Conservation (phyloP, 768 basidiomycete species). For the Lactarius evosmus region DNA sequence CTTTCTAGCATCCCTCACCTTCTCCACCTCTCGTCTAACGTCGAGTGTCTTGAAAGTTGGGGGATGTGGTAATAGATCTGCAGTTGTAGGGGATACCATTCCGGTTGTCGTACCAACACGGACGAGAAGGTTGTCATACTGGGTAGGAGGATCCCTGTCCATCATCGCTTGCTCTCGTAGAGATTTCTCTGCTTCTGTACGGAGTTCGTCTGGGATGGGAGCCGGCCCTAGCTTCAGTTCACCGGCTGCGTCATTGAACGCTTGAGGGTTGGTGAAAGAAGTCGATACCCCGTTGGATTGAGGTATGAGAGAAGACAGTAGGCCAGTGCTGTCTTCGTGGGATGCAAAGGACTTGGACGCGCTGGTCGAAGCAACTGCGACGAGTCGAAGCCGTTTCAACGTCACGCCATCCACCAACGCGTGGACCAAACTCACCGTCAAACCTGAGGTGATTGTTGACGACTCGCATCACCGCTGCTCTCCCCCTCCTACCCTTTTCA, state of each 20-base stretch:
- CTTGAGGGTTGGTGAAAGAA: slow-evolving; percentile 55
- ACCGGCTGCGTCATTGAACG: slow-evolving; percentile 74
- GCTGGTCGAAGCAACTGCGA: slow-evolving; percentile 65
- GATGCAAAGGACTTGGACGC: slow-evolving; percentile 59
- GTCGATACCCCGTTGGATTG: slow-evolving; percentile 51
- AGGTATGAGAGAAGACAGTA: slow-evolving; percentile 74
- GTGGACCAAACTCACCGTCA: slow-evolving; percentile 56
- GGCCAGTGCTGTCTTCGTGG: slow-evolving; percentile 87
- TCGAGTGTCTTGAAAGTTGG: slow-evolving; percentile 81
- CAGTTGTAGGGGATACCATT: slow-evolving; percentile 57
- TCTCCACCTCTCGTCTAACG: slow-evolving; percentile 86
- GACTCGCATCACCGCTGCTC: slow-evolving; percentile 88
- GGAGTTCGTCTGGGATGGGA: slow-evolving; percentile 76
- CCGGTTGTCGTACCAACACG: slow-evolving; percentile 52
- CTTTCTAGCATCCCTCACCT: slow-evolving; percentile 85
- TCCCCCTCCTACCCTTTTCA: slow-evolving; percentile 76
- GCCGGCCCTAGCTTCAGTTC: slow-evolving; percentile 83
- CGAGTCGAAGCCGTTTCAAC: slow-evolving; percentile 30
- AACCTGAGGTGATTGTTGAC: slow-evolving; percentile 92
- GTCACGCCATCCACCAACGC: slow-evolving; percentile 6
- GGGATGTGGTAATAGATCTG: slow-evolving; percentile 79
- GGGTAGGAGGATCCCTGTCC: slow-evolving; percentile 63
- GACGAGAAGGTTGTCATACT: slow-evolving; percentile 58
- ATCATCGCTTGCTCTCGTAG: slow-evolving; percentile 79
- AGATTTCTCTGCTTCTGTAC: slow-evolving; percentile 73